A percentile compares a stretch with the other conserved stretches of the same genome.
phyloP scores from a whole-genome alignment of 345 rosid genomes.

The Iberis pinnata region DNA sequence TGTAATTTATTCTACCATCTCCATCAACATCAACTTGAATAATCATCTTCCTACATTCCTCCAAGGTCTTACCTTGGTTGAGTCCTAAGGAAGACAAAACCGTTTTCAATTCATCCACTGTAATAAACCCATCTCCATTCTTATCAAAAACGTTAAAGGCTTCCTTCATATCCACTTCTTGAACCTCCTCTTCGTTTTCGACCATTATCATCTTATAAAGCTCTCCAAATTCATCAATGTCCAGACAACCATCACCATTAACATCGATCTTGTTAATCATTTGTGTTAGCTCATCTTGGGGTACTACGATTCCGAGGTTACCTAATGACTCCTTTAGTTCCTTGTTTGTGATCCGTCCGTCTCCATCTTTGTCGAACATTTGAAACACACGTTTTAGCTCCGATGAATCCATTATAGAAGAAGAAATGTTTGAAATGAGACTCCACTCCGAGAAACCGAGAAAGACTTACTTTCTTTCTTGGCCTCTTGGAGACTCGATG shows the following conservation, averaged over 20 bases:
- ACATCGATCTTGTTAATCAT: conserved; percentile 44
- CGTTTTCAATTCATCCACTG: conserved; percentile 57
- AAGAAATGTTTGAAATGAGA: conserved; percentile 14
- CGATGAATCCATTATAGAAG: conserved; percentile 31
- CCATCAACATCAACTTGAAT: conserved; percentile 74
- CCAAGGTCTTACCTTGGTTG: conserved; percentile 58
- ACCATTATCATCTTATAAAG: conserved; percentile 52
- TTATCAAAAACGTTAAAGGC: conserved; percentile 75
- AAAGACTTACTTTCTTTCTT: conserved; percentile 19
- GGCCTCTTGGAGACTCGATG: conserved; percentile 29
- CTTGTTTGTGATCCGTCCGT: conserved; percentile 52
- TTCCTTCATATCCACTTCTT: conserved; percentile 68
- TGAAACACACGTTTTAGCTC: conserved; percentile 65
- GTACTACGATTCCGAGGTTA: conserved; percentile 59
- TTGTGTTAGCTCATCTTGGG: conserved; percentile 44
- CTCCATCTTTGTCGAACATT: conserved; percentile 77
- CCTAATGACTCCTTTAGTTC: conserved; percentile 59
- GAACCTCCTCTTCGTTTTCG: conserved; percentile 38
- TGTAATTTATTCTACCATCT: conserved; percentile 63
- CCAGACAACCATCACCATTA: conserved; percentile 46
- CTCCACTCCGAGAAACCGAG: conserved; percentile 30
- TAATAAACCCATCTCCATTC: conserved; percentile 76
- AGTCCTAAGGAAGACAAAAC: conserved; percentile 70
- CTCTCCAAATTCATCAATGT: conserved; percentile 60
- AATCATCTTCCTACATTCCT: conserved; percentile 76